Conservation (phyloP, 148 eudicot species). For the Arbutus unedo region DNA sequence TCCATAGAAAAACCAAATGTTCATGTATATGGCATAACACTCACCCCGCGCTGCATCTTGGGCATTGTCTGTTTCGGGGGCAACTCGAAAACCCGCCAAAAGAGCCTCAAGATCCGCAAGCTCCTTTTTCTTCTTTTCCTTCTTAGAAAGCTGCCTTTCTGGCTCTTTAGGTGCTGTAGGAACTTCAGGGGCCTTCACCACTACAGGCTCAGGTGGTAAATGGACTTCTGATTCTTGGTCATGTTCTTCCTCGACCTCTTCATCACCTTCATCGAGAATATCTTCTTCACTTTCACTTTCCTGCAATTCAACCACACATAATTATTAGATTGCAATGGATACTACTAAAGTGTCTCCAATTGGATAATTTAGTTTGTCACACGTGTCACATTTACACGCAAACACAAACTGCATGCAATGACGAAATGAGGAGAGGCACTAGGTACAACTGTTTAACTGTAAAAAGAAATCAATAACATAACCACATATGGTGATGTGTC, state of each 20-base stretch:
- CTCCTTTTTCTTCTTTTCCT: slow-evolving; percentile 63
- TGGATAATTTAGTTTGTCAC: not conserved
- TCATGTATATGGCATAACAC: not conserved
- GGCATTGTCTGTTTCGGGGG: slow-evolving; percentile 28
- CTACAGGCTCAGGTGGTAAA: slow-evolving; percentile 38
- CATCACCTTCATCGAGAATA: slow-evolving; percentile 51
- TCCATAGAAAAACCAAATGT: not conserved
- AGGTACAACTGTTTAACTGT: not conserved
- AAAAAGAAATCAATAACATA: not conserved
- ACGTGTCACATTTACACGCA: not conserved
- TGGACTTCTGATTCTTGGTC: slow-evolving; percentile 43
- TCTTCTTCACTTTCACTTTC: slow-evolving; percentile 75
- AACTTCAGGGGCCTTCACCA: slow-evolving; percentile 37
- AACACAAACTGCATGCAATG: not conserved
- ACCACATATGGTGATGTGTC: not conserved
- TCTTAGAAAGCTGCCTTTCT: slow-evolving; percentile 61
- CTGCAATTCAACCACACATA: slow-evolving; percentile 21
- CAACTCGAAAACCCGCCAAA: slow-evolving; percentile 51
- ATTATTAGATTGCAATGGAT: not conserved
- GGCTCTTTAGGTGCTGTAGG: slow-evolving; percentile 47
- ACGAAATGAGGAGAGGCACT: not conserved
- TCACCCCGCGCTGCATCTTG: slow-evolving; percentile 26
- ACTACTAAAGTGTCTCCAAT: not conserved
- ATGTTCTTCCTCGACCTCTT: slow-evolving; percentile 57
- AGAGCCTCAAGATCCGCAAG: slow-evolving; percentile 63